Evolutionary conservation across 192 early-diverging fungal genomes (phyloP), one percentile per base, ranked within the genome.

Genomic region (Geranomyces michiganensis): DNA sequence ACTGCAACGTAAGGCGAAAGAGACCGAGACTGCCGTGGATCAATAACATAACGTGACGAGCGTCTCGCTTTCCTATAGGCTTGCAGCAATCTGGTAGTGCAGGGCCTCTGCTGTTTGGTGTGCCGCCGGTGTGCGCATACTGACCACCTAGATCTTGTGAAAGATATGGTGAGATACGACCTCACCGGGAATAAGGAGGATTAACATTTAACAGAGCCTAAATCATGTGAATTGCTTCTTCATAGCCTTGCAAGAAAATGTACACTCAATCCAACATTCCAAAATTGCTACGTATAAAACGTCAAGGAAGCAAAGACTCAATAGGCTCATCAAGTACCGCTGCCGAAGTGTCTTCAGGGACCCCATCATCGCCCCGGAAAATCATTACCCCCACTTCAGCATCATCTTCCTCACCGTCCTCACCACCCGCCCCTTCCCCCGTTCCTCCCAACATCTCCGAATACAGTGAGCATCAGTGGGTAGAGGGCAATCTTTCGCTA

Each of bases 401-500:
- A 17, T 9, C 58, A 29, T 4, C 8, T 8, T 33, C 58, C 27
- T 19, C 29, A 60, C 58, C 58, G 17, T 6, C 58, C 3, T 33
- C 31, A 29, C 58, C 58, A 29, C 29, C 31, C 27, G 14, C 45
- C n/a, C 3, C 27, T 0, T 30, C 33, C 36, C 36, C 36, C 36
- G 36, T 41, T 10, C 36, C 36, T 41, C 36, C 36, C 3, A 41
- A 3, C 36, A 41, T 41, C 12, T 53, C 70, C 17, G 44, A 26
- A 32, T 33, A 71, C 32, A 7, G 31, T 32, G 70, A 53, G 24
- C 72, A 73, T 73, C 72, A 73, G 43, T 73, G 72, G 72, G 72
- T 67, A 6, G 72, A 73, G 45, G 72, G 72, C 32, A 73, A 73
- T 47, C 53, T 73, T 22, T 73, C 72, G 26, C 36, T 73, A 21